phyloP scores from a whole-genome alignment of 2,329 filamentous ascomycete species.

The Monosporascus ibericus region DNA sequence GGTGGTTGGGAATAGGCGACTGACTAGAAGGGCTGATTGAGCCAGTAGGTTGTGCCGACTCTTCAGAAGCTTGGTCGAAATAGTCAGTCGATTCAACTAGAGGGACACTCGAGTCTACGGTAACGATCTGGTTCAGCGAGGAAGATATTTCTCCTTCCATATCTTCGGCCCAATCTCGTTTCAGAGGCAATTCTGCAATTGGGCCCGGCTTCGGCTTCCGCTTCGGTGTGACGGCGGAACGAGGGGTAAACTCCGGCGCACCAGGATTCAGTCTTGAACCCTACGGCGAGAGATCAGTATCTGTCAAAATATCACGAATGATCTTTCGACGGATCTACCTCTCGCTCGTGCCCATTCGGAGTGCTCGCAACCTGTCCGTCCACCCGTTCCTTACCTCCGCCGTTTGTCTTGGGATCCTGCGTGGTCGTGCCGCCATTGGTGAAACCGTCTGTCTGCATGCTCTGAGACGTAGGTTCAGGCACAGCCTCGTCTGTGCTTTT shows the following conservation, averaged over 20 bases:
- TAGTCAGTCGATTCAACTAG: conserved; percentile 9
- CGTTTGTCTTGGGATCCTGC: neutral
- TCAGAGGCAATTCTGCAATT: conserved; percentile 5
- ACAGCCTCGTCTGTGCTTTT: conserved; percentile 5
- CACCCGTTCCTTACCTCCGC: neutral
- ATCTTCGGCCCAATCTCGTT: conserved; percentile 24
- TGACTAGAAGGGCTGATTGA: conserved; percentile 4
- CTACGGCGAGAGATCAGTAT: conserved; percentile 40
- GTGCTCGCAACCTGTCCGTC: conserved; percentile 22
- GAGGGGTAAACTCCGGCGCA: conserved; percentile 50
- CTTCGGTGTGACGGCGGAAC: conserved; percentile 21
- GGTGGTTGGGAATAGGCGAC: conserved; percentile 3
- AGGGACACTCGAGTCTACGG: conserved; percentile 11
- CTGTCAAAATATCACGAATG: conserved; percentile 33
- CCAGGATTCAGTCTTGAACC: conserved; percentile 49
- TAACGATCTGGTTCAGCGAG: neutral
- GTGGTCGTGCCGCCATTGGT: neutral
- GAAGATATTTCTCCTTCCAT: conserved; percentile 15
- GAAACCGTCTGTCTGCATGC: conserved; percentile 13
- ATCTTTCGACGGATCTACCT: conserved; percentile 42
- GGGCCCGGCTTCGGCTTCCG: neutral
- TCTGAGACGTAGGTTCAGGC: neutral
- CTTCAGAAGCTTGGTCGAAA: conserved; percentile 6
- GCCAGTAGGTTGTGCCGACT: conserved; percentile 9
- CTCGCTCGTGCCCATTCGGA: conserved; percentile 36